Percentiles rank a stretch among this genome's conserved stretches.
These are phyloP conservation scores for Darksidea phi DNA, from an alignment of 495 filamentous ascomycete genomes.

Conservation along the genomic window DNA sequence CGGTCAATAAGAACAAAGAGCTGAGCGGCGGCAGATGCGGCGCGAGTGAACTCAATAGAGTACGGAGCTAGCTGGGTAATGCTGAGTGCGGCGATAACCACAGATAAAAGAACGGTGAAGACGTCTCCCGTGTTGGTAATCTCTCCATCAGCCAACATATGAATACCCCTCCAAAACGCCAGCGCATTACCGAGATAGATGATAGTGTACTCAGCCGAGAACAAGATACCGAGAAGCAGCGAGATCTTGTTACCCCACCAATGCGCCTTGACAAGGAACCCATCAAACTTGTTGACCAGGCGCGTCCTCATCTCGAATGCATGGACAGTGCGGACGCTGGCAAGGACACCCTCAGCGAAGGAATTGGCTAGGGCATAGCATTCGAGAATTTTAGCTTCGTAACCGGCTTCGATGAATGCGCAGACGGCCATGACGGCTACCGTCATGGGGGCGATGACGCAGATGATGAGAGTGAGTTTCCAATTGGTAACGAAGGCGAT, in stretches of 20 bases:
- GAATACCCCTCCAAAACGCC: slow-evolving; percentile 8
- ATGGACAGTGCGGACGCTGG: slow-evolving; percentile 82
- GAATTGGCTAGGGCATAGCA: slow-evolving; percentile 88
- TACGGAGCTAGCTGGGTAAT: background rate
- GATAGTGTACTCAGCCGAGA: background rate
- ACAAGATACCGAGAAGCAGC: background rate
- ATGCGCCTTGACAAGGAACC: slow-evolving; percentile 75
- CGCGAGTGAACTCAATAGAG: too few species aligned
- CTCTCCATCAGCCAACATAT: background rate
- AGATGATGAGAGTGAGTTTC: slow-evolving; percentile 72
- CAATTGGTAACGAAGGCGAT: slow-evolving; percentile 42
- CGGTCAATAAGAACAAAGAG: too few species aligned
- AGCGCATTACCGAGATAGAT: background rate
- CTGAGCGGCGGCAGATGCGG: too few species aligned
- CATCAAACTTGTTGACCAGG: slow-evolving; percentile 80
- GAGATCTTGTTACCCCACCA: slow-evolving; percentile 9
- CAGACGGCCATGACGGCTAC: slow-evolving; percentile 45
- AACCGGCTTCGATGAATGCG: slow-evolving; percentile 51
- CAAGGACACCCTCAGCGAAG: background rate
- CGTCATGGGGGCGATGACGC: slow-evolving; percentile 64
- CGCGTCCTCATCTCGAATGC: too few species aligned
- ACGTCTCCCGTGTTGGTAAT: slow-evolving; percentile 2
- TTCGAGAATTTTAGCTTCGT: slow-evolving; percentile 70
- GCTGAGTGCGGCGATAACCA: background rate
- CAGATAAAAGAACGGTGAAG: slow-evolving; percentile 3